phyloP scores from a whole-genome alignment of 306 rosid genomes.

The Trifolium subterraneum region DNA sequence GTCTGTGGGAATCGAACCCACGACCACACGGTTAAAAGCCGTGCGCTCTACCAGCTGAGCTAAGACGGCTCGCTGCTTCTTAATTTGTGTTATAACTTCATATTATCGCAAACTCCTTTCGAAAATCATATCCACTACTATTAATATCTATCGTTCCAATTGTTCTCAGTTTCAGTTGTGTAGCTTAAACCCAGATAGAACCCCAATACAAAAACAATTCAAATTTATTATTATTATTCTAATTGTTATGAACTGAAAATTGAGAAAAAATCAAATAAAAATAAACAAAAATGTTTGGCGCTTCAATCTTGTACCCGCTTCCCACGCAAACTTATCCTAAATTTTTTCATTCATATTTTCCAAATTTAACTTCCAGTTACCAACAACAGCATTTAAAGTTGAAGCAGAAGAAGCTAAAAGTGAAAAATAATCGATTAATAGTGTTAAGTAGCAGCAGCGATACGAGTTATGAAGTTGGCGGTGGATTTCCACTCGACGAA shows the following conservation, averaged over 20 bases:
- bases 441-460: conserved; percentile 14
- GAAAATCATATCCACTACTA: no score
- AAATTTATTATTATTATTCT: no score
- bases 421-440: conserved; percentile 13
- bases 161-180: background rate
- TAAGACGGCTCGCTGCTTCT: conserved; percentile 38
- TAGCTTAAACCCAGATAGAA: conserved; percentile 17
- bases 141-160: background rate
- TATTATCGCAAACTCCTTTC: no score
- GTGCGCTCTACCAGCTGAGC: conserved; percentile 36
- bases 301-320: conserved; percentile 21
- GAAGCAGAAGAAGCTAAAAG: conserved; percentile 30
- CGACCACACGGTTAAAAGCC: conserved; percentile 36
- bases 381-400: conserved; percentile 20
- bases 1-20: conserved; percentile 38
- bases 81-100: no score
- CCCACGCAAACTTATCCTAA: background rate
- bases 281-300: conserved; percentile 41
- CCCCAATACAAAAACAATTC: background rate
- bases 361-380: background rate
- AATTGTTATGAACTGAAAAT: no score
- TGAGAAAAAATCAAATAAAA: no score
- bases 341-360: conserved; percentile 14
- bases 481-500: conserved; percentile 65
- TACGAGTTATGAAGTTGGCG: conserved; percentile 76